Evolutionary conservation across 2,329 filamentous ascomycete species (phyloP), one percentile per base, ranked within the genome.

Genomic region (Tolypocladium inflatum): DNA sequence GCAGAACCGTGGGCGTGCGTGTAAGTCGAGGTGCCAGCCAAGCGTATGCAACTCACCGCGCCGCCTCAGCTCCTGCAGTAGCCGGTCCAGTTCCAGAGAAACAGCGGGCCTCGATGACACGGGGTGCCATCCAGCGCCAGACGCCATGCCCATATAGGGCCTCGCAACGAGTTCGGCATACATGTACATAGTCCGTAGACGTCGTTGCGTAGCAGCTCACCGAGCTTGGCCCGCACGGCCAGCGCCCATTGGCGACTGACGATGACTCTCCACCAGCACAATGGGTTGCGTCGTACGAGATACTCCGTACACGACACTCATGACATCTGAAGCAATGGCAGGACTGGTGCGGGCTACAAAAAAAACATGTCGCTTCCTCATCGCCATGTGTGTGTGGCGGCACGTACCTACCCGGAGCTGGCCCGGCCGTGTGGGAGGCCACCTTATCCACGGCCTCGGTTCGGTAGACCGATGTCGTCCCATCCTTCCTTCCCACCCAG

Each of bases 51-150:
- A 33, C 38, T 59, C 41, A 30, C 55, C 51, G 51, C 55, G 45
- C 55, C 38, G 58, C 55, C 55, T 57, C 58, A 55, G 55, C 55
- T 57, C 43, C 52, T 59, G 55, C 52, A 53, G 41, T 42, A 33
- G 21, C 15, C 21, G 37, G 13, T 13, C 33, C 55, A 7, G 8
- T 7, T 21, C 15, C 48, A 35, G 30, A 51, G 48, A 19, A n/a
- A 35, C 4, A 51, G 48, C 48, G 48, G 48, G 30, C 30, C 48
- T 51, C 5, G 48, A 51, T 35, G 30, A 13, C 17, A 51, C 48
- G 13, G 10, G 30, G 15, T 37, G 30, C 19, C 48, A 33, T 33
- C 26, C 30, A 51, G 26, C 48, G 17, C 19, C 19, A 1, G 45
- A 4, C 45, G 9, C 26, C 45, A 35, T 35, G 48, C 30, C 48